These are phyloP conservation scores for Phytophthora sansomeana DNA, from an alignment of 352 stramenopile genomes.

Conservation along the genomic window DNA sequence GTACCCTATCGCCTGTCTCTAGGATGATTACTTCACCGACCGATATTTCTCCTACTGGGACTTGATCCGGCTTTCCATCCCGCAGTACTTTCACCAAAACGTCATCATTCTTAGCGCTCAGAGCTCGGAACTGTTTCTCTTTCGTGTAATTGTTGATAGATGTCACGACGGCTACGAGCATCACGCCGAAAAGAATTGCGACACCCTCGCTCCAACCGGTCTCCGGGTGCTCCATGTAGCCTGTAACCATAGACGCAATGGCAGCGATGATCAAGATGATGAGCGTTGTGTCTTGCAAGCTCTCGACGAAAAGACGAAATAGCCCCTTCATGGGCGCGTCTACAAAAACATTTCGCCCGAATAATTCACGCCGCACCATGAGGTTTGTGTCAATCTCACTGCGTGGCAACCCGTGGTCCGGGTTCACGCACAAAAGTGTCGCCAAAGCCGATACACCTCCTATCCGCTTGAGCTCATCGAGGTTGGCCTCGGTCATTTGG, in stretches of 20 bases:
- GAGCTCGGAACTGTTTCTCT: conserved; percentile 89
- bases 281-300: conserved; percentile 90
- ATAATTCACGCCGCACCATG: conserved; percentile 56
- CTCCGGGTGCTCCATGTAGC: conserved; percentile 78
- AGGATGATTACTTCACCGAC: conserved; percentile 93
- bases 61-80: conserved; percentile 68
- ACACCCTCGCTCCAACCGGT: conserved; percentile 95
- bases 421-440: conserved; percentile 71
- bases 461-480: conserved; percentile 66
- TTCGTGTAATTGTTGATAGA: conserved; percentile 97
- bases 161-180: conserved; percentile 95
- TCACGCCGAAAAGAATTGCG: conserved; percentile 94
- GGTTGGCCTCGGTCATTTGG: conserved; percentile 84
- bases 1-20: conserved; percentile 94
- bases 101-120: conserved; percentile 91
- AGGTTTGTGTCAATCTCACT: conserved; percentile 72
- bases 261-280: conserved; percentile 91
- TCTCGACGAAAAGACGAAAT: conserved; percentile 85
- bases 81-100: conserved; percentile 86
- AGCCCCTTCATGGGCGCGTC: conserved; percentile 86
- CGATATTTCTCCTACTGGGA: conserved; percentile 76
- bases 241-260: conserved; percentile 86
- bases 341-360: conserved; percentile 71
- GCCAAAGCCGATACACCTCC: conserved; percentile 64
- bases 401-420: conserved; percentile 67